Base-by-base conservation (phyloP, 2,329 filamentous ascomycete species). In the Corynespora cassiicola region DNA sequence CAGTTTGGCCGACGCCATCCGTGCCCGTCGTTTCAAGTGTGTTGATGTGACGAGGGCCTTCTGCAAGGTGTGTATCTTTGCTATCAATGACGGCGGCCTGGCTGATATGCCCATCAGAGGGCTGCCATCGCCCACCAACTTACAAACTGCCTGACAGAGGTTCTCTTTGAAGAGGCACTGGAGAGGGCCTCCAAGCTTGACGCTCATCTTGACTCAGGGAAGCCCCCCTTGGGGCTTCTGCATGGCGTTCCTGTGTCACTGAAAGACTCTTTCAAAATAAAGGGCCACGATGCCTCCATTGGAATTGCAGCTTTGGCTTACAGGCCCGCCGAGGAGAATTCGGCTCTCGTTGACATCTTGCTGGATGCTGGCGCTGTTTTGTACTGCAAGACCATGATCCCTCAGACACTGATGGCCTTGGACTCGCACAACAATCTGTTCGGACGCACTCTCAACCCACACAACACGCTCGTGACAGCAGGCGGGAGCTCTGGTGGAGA, bases 321-420 rank as follows among this genome's bases (percentile, higher is more conserved):
- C 63, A 65, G 71, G 15, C 71, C 73, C 4, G 59, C 66, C 6
- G 54, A 45, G 1, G 54, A 60, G 5, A 66, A 70, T 37, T 66
- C 72, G 1, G 50, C 69, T 0, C 55, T 79, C 6, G 74, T 76
- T 0, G 63, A 71, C 9, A 49, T 74, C 16, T 54, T 80, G 9
- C 60, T 76, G 2, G 53, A 55, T 10, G 63, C 70, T 4, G 76
- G 76, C 5, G 76, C 77, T 2, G 71, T 80, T 1, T 45, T 76
- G 2, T 75, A 76, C 47, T 73, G 67, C 56, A 79, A 81, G 57
- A 81, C 78, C 4, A 80, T 80, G 42, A 61, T 81, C 2, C 77
- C 79, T 3, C 75, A 78, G 43, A 79, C 76, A 0, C 69, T 81
- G 47, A 75, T 78, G 73, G 66, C 71, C 4, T 50, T 76, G 10